phyloP scores from a whole-genome alignment of 345 rosid species.

The Populus nigra region DNA sequence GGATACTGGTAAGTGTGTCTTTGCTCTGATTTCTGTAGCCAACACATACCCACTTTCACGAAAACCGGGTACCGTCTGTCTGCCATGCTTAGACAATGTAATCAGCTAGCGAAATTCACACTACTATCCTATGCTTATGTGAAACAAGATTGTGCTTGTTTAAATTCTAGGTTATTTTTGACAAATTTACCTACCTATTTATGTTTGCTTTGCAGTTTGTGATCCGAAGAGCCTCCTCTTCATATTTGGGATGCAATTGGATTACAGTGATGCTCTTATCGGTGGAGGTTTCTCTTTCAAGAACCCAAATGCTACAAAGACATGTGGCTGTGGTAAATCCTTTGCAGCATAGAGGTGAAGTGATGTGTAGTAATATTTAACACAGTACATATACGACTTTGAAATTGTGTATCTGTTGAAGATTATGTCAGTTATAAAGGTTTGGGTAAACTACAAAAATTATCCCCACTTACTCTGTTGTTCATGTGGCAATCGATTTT shows the following conservation, averaged over 20 bases:
- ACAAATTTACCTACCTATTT: neutral
- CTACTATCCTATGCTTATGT: neutral
- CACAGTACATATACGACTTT: neutral
- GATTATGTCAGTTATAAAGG: neutral
- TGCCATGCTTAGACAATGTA: neutral
- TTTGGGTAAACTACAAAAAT: neutral
- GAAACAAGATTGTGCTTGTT: neutral
- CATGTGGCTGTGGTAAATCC: conserved; percentile 57
- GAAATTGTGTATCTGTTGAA: conserved; percentile 1
- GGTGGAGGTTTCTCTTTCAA: conserved; percentile 96
- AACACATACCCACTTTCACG: neutral
- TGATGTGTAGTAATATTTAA: conserved; percentile 32
- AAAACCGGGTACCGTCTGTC: neutral
- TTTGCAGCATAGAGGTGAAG: conserved; percentile 63
- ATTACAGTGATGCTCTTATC: conserved; percentile 88
- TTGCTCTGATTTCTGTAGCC: neutral
- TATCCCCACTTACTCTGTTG: neutral
- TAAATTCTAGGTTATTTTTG: neutral
- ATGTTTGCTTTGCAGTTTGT: conserved; percentile 60
- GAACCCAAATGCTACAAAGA: conserved; percentile 88
- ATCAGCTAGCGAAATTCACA: neutral
- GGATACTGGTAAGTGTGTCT: neutral
- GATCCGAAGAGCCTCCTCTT: conserved; percentile 99
- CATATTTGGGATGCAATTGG: conserved; percentile 91
- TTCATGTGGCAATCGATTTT: neutral